phyloP scores from a whole-genome alignment of 2,329 filamentous ascomycete genomes.

The Exophiala spinifera region DNA sequence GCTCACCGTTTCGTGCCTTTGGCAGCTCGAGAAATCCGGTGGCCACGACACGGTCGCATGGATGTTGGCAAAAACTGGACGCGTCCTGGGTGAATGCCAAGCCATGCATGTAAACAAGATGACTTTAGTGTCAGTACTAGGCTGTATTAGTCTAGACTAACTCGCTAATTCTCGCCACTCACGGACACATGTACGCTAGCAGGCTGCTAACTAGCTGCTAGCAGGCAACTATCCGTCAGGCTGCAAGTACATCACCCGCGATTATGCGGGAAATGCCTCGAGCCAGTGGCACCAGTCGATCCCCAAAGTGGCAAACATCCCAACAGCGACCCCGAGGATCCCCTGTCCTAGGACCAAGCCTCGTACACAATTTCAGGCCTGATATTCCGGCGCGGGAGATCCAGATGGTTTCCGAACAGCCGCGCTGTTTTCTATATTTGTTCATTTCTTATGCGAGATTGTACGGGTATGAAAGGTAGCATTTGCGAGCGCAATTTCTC shows the following conservation, averaged over 20 bases:
- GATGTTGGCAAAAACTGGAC: not conserved
- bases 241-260: not conserved
- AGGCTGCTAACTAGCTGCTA: not conserved
- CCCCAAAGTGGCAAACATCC: not conserved
- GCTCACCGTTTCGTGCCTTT: slow-evolving; percentile 7
- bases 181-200: not conserved
- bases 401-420: not conserved
- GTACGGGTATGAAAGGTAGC: not conserved
- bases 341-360: not conserved
- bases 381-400: too few relatives aligned
- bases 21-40: slow-evolving; percentile 3
- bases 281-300: not conserved
- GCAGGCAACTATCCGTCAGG: not conserved
- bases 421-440: not conserved
- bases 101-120: not conserved
- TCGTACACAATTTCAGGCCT: not conserved
- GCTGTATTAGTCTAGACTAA: not conserved
- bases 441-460: slow-evolving; percentile 11
- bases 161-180: not conserved
- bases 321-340: not conserved
- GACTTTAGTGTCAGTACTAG: not conserved
- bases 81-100: not conserved
- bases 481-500: slow-evolving; percentile 5
- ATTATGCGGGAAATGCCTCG: not conserved
- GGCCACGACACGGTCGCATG: slow-evolving; percentile 10